phyloP scores from a whole-genome alignment of 1,139 yeast genomes.

The Kodamaea anthophila region DNA sequence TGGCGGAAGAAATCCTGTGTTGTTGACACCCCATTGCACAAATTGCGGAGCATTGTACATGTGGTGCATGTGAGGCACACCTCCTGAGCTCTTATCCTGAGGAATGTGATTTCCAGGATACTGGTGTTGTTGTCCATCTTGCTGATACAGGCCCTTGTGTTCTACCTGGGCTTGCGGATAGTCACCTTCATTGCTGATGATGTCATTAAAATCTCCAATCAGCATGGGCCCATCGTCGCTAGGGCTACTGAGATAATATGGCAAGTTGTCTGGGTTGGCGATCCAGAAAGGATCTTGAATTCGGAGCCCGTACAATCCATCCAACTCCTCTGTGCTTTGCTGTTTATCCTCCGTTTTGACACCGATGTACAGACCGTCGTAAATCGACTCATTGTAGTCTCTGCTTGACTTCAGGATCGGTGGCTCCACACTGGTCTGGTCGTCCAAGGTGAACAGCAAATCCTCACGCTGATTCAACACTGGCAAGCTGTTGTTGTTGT shows the following conservation, averaged over 20 bases:
- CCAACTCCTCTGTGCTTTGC: conserved; percentile 9
- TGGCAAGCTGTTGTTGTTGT: no score
- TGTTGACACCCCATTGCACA: conserved; percentile 2
- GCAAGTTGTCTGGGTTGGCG: conserved; percentile 36
- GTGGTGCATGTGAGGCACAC: neutral
- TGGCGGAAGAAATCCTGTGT: neutral
- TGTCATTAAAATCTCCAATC: conserved; percentile 4
- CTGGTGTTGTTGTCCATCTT: neutral
- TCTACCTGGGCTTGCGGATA: conserved; percentile 1
- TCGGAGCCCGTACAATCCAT: conserved; percentile 23
- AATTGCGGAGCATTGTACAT: neutral
- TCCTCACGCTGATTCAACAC: no score
- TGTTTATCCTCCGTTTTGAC: conserved; percentile 1
- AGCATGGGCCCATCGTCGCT: conserved; percentile 18
- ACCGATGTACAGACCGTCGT: neutral
- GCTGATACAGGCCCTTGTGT: no score
- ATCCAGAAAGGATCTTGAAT: conserved; percentile 41
- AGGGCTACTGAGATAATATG: conserved; percentile 34
- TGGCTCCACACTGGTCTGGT: no score
- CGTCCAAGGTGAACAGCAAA: neutral
- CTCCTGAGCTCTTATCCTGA: neutral
- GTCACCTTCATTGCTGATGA: conserved; percentile 4
- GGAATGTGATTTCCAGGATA: neutral
- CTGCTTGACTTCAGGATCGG: no score
- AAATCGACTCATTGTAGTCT: neutral